These are phyloP conservation scores for Limtongia smithiae DNA, from an alignment of 805 yeast genomes.

Conservation along the genomic window DNA sequence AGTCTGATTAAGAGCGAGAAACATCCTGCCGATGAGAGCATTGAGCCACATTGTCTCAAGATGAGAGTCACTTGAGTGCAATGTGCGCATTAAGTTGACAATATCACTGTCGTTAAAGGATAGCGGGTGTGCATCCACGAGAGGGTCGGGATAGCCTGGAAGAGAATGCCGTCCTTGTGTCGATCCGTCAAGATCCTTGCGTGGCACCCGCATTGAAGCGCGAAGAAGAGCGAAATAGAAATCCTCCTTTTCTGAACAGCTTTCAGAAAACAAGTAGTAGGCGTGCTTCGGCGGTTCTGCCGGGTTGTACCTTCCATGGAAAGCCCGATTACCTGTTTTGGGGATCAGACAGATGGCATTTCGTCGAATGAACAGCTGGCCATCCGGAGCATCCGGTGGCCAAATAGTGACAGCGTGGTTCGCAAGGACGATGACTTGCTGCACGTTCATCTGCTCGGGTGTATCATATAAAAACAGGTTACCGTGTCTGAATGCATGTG, in stretches of 20 bases:
- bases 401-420: conserved; percentile 71
- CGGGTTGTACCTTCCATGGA: neutral
- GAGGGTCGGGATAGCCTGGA: conserved; percentile 48
- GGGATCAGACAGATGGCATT: conserved; percentile 64
- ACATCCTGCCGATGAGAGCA: conserved; percentile 79
- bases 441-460: conserved; percentile 59
- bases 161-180: conserved; percentile 14
- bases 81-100: conserved; percentile 66
- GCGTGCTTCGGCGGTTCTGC: conserved; percentile 38
- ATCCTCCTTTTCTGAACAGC: conserved; percentile 82
- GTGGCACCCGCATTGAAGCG: conserved; percentile 52
- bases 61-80: conserved; percentile 81
- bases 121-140: conserved; percentile 63
- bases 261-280: conserved; percentile 69
- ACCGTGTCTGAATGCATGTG: conserved; percentile 68
- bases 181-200: neutral
- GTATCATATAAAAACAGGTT: conserved; percentile 81
- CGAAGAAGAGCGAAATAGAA: conserved; percentile 84
- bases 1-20: conserved; percentile 72
- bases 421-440: conserved; percentile 74
- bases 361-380: conserved; percentile 72
- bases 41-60: conserved; percentile 85
- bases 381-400: conserved; percentile 77
- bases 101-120: conserved; percentile 69
- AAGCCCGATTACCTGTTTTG: conserved; percentile 40